Conservation (phyloP, 1,284 basidiomycete species). For the Tilletia setariae region DNA sequence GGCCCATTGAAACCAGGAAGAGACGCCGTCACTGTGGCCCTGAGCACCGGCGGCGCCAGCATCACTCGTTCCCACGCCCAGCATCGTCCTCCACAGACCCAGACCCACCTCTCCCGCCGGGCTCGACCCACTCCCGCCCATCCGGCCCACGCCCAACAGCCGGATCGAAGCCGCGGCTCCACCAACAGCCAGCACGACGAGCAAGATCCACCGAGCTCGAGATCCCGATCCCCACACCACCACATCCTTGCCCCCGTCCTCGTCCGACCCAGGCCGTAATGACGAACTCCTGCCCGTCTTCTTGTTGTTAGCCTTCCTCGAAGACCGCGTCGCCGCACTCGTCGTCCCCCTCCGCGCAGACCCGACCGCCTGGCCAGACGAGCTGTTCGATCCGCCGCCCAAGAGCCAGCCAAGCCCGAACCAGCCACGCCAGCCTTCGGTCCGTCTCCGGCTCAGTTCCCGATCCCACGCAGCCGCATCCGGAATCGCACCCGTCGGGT, state of each 20-base stretch:
- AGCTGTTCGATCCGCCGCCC: neutral
- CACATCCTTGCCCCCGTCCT: neutral
- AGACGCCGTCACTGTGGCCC: neutral
- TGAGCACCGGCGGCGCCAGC: neutral
- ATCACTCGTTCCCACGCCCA: neutral
- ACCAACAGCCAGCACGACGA: neutral
- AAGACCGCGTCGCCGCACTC: neutral
- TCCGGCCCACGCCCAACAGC: neutral
- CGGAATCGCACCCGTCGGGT: constrained; percentile 42
- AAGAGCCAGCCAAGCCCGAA: neutral
- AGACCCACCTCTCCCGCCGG: neutral
- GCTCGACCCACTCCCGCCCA: neutral
- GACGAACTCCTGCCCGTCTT: neutral
- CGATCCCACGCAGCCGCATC: constrained; percentile 15
- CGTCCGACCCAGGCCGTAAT: neutral
- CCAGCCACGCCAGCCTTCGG: constrained; percentile 7
- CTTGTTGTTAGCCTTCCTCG: neutral
- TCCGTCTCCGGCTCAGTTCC: neutral
- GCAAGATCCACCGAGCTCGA: neutral
- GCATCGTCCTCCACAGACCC: constrained; percentile 10
- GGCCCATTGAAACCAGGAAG: neutral
- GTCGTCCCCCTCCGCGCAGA: neutral
- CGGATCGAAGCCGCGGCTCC: neutral
- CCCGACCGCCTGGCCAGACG: too few species aligned
- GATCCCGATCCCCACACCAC: neutral